A percentile compares a stretch with the other conserved stretches of the same genome.
These are phyloP conservation scores for Aspergillus calidoustus DNA, from an alignment of 2,329 filamentous ascomycete genomes.

Conservation along the genomic window DNA sequence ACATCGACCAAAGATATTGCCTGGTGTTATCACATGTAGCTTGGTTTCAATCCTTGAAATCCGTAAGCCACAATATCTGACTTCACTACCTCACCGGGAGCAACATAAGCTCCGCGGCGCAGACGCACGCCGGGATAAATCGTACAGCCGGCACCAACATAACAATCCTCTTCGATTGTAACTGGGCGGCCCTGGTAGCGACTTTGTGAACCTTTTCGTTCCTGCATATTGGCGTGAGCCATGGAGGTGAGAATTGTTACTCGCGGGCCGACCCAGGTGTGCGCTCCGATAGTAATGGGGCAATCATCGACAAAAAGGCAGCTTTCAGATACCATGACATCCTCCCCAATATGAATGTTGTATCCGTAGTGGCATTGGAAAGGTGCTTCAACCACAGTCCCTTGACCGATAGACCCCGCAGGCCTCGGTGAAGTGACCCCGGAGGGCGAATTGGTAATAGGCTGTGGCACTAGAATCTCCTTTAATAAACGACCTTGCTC, in stretches of 20 bases:
- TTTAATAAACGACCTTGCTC: constrained; percentile 46
- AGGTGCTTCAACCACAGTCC: constrained; percentile 80
- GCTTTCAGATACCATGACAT: constrained; percentile 80
- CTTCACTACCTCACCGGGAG: constrained; percentile 50
- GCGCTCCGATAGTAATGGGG: constrained; percentile 77
- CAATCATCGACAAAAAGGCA: constrained; percentile 89
- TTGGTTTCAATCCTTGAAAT: constrained; percentile 47
- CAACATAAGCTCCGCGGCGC: constrained; percentile 48
- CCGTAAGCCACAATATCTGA: constrained; percentile 49
- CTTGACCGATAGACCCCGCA: constrained; percentile 69
- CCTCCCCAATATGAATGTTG: constrained; percentile 85
- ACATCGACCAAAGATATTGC: neutral
- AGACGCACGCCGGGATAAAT: constrained; percentile 57
- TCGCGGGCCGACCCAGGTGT: constrained; percentile 73
- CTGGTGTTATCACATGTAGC: constrained; percentile 40
- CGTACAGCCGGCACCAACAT: constrained; percentile 65
- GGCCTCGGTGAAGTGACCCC: constrained; percentile 58
- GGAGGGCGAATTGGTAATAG: constrained; percentile 52
- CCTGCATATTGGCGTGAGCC: constrained; percentile 72
- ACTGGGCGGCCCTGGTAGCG: constrained; percentile 73
- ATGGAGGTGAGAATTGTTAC: constrained; percentile 83
- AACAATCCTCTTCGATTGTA: constrained; percentile 74
- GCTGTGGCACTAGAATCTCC: constrained; percentile 43
- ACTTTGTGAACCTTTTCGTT: constrained; percentile 74
- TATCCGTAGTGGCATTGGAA: constrained; percentile 96